A percentile compares a stretch with the other conserved stretches of the same genome.
Evolutionary conservation across 768 basidiomycete genomes (phyloP).

Genomic region (Boletellus ananiceps): DNA sequence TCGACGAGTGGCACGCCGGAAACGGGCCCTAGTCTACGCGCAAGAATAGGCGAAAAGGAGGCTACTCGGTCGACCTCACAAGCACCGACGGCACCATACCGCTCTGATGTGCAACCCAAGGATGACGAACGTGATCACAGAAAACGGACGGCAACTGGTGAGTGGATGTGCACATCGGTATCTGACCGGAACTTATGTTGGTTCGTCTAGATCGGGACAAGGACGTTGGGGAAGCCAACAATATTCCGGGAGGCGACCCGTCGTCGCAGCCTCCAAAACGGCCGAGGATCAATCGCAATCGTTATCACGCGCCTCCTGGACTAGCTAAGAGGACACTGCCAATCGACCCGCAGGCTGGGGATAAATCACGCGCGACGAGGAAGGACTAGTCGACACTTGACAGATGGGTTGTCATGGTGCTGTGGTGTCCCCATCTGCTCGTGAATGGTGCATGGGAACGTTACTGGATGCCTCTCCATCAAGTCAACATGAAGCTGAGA

Average conservation of each 20-base stretch:
- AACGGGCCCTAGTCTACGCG: conserved; percentile 40
- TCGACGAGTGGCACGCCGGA: conserved; percentile 19
- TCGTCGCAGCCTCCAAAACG: conserved; percentile 51
- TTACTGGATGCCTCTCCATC: conserved; percentile 12
- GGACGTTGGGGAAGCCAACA: conserved; percentile 39
- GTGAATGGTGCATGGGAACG: conserved; percentile 5
- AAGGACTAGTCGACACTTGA: conserved; percentile 41
- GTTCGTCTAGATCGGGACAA: conserved; percentile 56
- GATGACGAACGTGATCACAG: conserved; percentile 66
- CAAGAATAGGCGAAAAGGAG: conserved; percentile 64
- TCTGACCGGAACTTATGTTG: conserved; percentile 4
- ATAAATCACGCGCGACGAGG: conserved; percentile 49
- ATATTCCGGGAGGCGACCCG: conserved; percentile 35
- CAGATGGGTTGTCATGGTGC: conserved; percentile 5
- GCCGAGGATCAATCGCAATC: conserved; percentile 52
- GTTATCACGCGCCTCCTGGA: conserved; percentile 41
- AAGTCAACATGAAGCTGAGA: conserved; percentile 6
- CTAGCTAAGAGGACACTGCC: conserved; percentile 58
- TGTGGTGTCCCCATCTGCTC: neutral
- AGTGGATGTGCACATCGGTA: conserved; percentile 13
- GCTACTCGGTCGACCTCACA: conserved; percentile 37
- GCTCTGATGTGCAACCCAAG: conserved; percentile 39
- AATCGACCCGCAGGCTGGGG: conserved; percentile 56
- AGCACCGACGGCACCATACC: conserved; percentile 40
- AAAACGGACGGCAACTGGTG: conserved; percentile 70